phyloP scores from a whole-genome alignment of 345 rosid genomes.

The Arabidopsis thaliana region TAIR10.1 NC_003075.7:13695001-13695500 shows the following conservation, averaged over 20 bases:
- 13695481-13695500: conserved; percentile 69
- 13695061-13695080: conserved; percentile 55
- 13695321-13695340: conserved; percentile 55
- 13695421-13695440: conserved; percentile 71
- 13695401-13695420: conserved; percentile 71
- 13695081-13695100: conserved; percentile 64
- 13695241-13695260: conserved; percentile 76
- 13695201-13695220: conserved; percentile 53
- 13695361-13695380: conserved; percentile 92
- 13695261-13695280: background rate
- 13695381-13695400: conserved; percentile 76
- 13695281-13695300: background rate
- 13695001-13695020: conserved; percentile 64
- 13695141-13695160: conserved; percentile 59
- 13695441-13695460: conserved; percentile 82
- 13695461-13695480: conserved; percentile 67
- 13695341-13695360: conserved; percentile 83
- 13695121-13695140: conserved; percentile 51
- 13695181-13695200: conserved; percentile 67
- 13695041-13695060: conserved; percentile 47
- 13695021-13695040: conserved; percentile 46
- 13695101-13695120: conserved; percentile 66
- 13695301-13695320: background rate
- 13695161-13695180: conserved; percentile 65
- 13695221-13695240: conserved; percentile 67